Conservation (phyloP, 306 rosid genomes). For the Coriaria nepalensis region DNA sequence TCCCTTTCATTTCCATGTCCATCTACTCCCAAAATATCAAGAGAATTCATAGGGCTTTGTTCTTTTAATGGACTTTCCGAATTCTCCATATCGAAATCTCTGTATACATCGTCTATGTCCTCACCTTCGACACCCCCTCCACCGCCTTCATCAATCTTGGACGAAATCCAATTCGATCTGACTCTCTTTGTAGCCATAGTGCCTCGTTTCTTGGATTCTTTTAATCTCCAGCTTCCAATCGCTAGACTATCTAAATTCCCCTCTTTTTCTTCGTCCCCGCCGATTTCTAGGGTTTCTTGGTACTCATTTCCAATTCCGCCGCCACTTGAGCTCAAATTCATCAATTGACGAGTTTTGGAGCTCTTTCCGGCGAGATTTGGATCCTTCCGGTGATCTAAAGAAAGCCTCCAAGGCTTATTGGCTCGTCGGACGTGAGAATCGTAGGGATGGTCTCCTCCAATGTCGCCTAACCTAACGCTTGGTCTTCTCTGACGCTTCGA, state of each 20-base stretch:
- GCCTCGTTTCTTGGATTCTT: constrained; percentile 70
- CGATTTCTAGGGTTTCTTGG: constrained; percentile 46
- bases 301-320: constrained; percentile 27
- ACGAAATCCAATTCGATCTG: constrained; percentile 79
- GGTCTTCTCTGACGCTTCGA: constrained; percentile 86
- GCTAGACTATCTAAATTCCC: constrained; percentile 56
- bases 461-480: constrained; percentile 85
- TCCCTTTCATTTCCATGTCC: constrained; percentile 50
- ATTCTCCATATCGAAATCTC: constrained; percentile 66
- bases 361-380: constrained; percentile 35
- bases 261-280: constrained; percentile 30
- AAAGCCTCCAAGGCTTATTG: constrained; percentile 52
- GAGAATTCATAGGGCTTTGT: constrained; percentile 48
- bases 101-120: constrained; percentile 52
- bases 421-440: constrained; percentile 59
- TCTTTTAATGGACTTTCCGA: constrained; percentile 69
- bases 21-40: constrained; percentile 69
- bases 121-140: constrained; percentile 46
- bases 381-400: constrained; percentile 27
- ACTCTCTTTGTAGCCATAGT: constrained; percentile 44
- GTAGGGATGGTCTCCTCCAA: constrained; percentile 80
- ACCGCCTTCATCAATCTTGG: constrained; percentile 52
- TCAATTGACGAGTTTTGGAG: constrained; percentile 76
- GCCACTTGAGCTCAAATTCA: constrained; percentile 42
- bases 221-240: constrained; percentile 82